A percentile compares a stretch with the other conserved stretches of the same genome.
Conservation (phyloP, 2,329 filamentous ascomycete genomes). For the Paraconiothyrium sp. region DNA sequence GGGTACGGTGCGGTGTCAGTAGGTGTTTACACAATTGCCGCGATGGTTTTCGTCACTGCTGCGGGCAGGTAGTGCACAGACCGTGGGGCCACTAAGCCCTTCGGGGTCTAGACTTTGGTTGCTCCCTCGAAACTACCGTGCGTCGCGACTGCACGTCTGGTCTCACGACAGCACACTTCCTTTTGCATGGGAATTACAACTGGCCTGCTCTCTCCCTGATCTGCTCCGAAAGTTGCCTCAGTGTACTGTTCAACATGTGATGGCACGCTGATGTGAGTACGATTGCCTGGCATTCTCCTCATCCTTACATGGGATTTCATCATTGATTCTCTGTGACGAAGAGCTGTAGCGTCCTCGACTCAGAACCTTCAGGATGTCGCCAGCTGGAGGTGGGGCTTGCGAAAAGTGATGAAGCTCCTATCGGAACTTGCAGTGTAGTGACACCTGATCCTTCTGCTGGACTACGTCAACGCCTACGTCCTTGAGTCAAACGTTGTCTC, state of each 20-base stretch:
- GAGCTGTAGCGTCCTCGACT: neutral
- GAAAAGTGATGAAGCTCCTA: neutral
- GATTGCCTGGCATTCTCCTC: neutral
- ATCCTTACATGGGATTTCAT: neutral
- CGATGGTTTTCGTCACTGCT: conserved; percentile 1
- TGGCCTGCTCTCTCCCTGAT: neutral
- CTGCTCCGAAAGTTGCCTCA: neutral
- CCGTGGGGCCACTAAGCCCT: neutral
- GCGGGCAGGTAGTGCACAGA: neutral
- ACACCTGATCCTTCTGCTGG: neutral
- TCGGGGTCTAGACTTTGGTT: neutral
- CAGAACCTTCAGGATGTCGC: neutral
- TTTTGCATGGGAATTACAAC: neutral
- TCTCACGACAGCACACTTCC: neutral
- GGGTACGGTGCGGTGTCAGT: conserved; percentile 15
- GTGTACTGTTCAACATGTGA: neutral
- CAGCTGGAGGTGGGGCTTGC: neutral
- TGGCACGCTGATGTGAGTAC: neutral
- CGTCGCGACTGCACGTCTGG: neutral
- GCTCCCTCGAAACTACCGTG: neutral
- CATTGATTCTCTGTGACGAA: neutral
- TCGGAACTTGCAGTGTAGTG: neutral
- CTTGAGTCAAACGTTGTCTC: neutral
- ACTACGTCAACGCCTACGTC: neutral
- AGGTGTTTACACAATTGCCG: neutral